These are phyloP conservation scores for Colletotrichum endophyticum DNA, from an alignment of 2,329 filamentous ascomycete species.

Conservation along the genomic window DNA sequence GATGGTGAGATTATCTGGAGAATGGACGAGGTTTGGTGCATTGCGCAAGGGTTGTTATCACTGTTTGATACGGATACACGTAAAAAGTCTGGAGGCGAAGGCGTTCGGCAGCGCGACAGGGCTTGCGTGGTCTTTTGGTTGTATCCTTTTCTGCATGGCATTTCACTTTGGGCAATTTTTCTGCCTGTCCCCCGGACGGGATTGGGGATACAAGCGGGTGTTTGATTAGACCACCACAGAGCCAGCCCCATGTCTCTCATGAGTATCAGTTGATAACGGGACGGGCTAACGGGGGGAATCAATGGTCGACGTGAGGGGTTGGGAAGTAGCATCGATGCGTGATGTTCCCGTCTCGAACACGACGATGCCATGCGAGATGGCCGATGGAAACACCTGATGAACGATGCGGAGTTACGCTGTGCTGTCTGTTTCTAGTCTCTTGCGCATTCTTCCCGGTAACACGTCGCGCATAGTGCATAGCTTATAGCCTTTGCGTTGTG, in stretches of 20 bases:
- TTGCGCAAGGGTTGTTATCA: neutral
- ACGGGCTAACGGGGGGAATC: neutral
- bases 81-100: neutral
- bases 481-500: neutral
- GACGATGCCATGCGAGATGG: constrained; percentile 9
- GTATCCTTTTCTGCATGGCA: neutral
- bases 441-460: neutral
- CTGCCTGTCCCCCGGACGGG: neutral
- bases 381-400: neutral
- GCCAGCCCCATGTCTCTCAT: neutral
- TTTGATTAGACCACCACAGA: neutral
- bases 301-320: neutral
- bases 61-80: neutral
- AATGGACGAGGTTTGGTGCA: neutral
- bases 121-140: neutral
- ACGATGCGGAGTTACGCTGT: neutral
- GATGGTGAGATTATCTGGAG: neutral
- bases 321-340: neutral
- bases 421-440: neutral
- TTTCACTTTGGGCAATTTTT: neutral
- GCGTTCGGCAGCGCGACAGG: neutral
- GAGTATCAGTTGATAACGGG: neutral
- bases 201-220: neutral
- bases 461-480: neutral
- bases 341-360: neutral